Base-by-base conservation (phyloP, 805 yeast species). In the Saturnispora mendoncae region DNA sequence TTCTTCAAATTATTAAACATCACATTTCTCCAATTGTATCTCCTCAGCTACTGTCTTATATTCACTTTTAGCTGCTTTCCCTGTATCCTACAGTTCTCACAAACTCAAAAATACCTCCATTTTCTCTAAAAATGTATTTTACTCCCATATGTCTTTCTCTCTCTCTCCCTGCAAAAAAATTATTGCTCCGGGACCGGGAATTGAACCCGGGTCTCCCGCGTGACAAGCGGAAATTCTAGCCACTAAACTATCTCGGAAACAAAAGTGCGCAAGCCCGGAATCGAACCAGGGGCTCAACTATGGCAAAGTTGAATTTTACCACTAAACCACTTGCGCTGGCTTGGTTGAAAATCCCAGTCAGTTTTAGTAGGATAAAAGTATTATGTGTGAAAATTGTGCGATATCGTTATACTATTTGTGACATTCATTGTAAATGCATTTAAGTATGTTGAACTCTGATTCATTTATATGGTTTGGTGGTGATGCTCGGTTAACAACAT, bases 161-260 rank as follows among this genome's bases (percentile, higher is more conserved):
- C n/a, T n/a, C n/a, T n/a, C n/a, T n/a, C n/a, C n/a, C n/a, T n/a
- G n/a, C n/a, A 28, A 45, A 23, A 25, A 23, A 35, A 26, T 6
- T 13, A 35, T 7, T 6, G 38, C 66, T 61, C 66, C 64, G 62
- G 58, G 60, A 58, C 66, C 59, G 66, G 65, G 66, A 61, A 60
- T 61, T 56, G 66, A 61, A 61, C 66, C 65, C 65, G 59, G 66
- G 62, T 61, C 66, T 55, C 61, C 62, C 65, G 62, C 66, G 65
- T 61, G 66, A 61, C 66, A 61, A 61, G 66, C 66, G 65, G 56
- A 55, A 58, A 61, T 61, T 61, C 66, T 61, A 60, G 58, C 66
- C 65, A 60, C 62, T 61, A 61, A 61, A 61, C 65, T 59, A 60
- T 58, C 66, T 57, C 49, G 24, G 37, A 51, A 36, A 23, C 35